Base-by-base conservation (phyloP, 2,329 filamentous ascomycete species). In the Parafenestella ontariensis region DNA sequence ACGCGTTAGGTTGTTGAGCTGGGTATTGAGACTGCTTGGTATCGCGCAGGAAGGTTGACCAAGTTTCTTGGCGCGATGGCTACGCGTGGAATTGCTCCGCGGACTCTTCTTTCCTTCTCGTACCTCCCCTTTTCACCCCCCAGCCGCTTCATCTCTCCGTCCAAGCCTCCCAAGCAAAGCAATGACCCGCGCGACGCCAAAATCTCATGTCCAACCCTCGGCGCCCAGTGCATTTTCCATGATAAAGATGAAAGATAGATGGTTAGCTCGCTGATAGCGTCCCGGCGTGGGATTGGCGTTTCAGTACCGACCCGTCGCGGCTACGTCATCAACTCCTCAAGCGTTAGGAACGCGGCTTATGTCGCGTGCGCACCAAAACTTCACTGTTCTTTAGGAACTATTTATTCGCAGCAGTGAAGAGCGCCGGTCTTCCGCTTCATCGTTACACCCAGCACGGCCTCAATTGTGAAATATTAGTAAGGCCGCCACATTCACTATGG, bases 401-500 rank as follows among this genome's bases (percentile, higher is more conserved):
- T 31, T 37, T 52, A 9, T 33, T 28, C 33, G 13, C 46, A n/a
- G 17, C 28, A 13, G 18, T 10, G 21, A 10, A 40, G 41, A 23
- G 46, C 46, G 46, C 51, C 41, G 46, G 37, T 42, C 49, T 29
- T 28, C 34, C 46, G 42, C 33, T 17, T 20, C 13, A 49, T n/a
- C 10, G 13, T n/a, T 34, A n/a, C 31, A 34, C 8, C 31, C 13
- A 34, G 5, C 31, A 13, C 13, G 31, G 15, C 18, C n/a, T 24
- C 21, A 40, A 40, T 23, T 23, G 10, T n/a, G 13, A 24, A 10
- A 5, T 23, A 3, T 21, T 40, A 21, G 37, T 23, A 13, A 13
- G 34, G 13, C 15, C 17, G 7, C 8, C 5, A 46, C 6, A 15
- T 31, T 44, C 31, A 52, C 18, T 36, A 72, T 72, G 66, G 68